Base-by-base conservation (phyloP, 2,329 filamentous ascomycete species). In the Colletotrichum sojae region DNA sequence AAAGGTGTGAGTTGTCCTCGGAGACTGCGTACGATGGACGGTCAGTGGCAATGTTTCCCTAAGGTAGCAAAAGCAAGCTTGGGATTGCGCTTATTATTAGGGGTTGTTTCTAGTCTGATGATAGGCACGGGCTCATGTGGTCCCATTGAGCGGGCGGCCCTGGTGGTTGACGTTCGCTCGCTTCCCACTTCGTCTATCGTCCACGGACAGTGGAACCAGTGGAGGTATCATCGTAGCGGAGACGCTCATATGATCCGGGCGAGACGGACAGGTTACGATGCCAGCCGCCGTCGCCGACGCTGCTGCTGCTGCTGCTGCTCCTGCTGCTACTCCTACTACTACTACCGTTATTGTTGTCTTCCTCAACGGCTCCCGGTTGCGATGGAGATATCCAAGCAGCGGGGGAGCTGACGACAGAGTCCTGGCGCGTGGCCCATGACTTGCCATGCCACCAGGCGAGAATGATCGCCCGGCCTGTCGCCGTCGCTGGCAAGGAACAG, bases 141-240 rank as follows among this genome's bases (percentile, higher is more conserved):
- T 10, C 31, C 31, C 31, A 36, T 12, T 36, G 8, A 36, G 31
- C 31, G 22, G 22, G 22, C 22, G 22, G 22, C 22, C 22, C 22
- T 25, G 22, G 22, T 25, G 48, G 51, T 48, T 52, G 60, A n/a
- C 51, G 52, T 31, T 39, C 22, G 13, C 45, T 52, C 57, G 55
- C 46, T 58, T 49, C 46, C 31, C 45, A 10, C 40, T 53, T 68
- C 59, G 58, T 61, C 51, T 56, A 67, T 67, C 65, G 53, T 64
- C 60, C 59, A 54, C 55, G 45, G 60, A 64, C 18, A 27, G 60
- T 67, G 58, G 64, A 63, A 63, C 43, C 45, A 20, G 64, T 53
- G 60, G 60, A 64, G 65, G 65, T 54, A 53, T 63, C 39, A 31
- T 58, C 25, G 65, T 46, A 31, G 53, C 53, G 60, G 60, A 53